Evolutionary conservation across 176 grass and related monocot genomes (phyloP).

Genomic region (Phoenix roebelenii): DNA sequence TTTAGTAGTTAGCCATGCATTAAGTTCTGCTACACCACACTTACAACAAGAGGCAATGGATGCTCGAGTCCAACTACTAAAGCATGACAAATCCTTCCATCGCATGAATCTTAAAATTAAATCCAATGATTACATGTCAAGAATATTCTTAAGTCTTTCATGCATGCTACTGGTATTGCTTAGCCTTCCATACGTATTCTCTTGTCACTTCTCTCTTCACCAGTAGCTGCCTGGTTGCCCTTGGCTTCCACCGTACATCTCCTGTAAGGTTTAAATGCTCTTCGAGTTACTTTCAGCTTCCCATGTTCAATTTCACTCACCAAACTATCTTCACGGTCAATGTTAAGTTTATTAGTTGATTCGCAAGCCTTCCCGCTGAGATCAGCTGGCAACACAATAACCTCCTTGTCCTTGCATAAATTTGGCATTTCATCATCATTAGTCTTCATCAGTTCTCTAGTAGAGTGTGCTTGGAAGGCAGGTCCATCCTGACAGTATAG

Average conservation of each 20-base stretch:
- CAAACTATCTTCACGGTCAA: neutral
- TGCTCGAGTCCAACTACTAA: too few relatives aligned
- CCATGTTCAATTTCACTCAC: neutral
- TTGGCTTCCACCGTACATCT: conserved; percentile 14
- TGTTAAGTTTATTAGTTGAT: neutral
- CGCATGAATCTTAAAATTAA: too few relatives aligned
- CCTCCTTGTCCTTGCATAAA: neutral
- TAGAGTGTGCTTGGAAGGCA: neutral
- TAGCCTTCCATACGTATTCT: conserved; percentile 12
- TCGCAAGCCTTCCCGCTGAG: neutral
- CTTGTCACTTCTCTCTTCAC: conserved; percentile 2
- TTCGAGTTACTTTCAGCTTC: conserved; percentile 1
- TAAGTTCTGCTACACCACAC: too few relatives aligned
- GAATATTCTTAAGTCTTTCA: too few relatives aligned
- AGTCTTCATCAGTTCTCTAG: too few relatives aligned
- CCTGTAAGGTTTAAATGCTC: conserved; percentile 19
- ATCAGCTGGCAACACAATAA: neutral
- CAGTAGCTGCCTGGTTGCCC: neutral
- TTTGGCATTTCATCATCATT: too few relatives aligned
- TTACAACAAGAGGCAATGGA: too few relatives aligned
- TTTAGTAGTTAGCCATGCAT: too few relatives aligned
- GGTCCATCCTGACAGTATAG: neutral
- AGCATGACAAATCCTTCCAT: too few relatives aligned
- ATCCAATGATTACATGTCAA: too few relatives aligned
- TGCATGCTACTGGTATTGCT: neutral